Base-by-base conservation (phyloP, 2,329 filamentous ascomycete species). In the Botrytis squamosa region DNA sequence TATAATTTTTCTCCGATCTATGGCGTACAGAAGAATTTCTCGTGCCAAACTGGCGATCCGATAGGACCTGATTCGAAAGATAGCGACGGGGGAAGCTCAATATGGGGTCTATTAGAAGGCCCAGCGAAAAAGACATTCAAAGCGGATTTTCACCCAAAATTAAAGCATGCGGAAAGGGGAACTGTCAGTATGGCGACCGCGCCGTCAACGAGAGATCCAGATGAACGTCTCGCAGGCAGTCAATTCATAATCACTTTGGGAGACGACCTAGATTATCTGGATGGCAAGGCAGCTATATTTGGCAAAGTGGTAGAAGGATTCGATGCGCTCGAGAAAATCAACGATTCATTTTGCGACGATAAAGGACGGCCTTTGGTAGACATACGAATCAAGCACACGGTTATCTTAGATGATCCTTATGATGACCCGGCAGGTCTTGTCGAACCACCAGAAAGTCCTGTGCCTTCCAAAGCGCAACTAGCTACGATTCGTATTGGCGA, bases 171-270 rank as follows among this genome's bases (percentile, higher is more conserved):
- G 59, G 93, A 97, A 82, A 90, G 93, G 77, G 95, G 95, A 72
- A 98, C 94, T 22, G 95, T 99, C 75, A 98, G 95, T 84, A 97
- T 98, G 94, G 96, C 95, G n/a, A 98, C 95, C 0, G 93, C 90
- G 29, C 91, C 93, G 0, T 89, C 91, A 16, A 85, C 90, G 6
- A 87, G 88, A 25, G 92, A 98, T 80, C 91, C 93, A 4, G 94
- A 98, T 78, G 90, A 91, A 74, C 90, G 94, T 46, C 85, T 97
- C 63, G 94, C 94, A 0, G 94, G 89, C 10, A 97, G 94, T 78
- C 95, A 99, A 82, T 99, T 99, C 82, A 91, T 98, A 79, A 90
- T 99, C 75, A 98, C 95, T 0, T 86, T 98, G 6, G 94, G 93
- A 55, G 93, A 97, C 76, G 91, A 96, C 75, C 91, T 97, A 2